Evolutionary conservation across 495 filamentous ascomycete species (phyloP), one percentile per base, ranked within the genome.

Genomic region (Cryomyces minteri): DNA sequence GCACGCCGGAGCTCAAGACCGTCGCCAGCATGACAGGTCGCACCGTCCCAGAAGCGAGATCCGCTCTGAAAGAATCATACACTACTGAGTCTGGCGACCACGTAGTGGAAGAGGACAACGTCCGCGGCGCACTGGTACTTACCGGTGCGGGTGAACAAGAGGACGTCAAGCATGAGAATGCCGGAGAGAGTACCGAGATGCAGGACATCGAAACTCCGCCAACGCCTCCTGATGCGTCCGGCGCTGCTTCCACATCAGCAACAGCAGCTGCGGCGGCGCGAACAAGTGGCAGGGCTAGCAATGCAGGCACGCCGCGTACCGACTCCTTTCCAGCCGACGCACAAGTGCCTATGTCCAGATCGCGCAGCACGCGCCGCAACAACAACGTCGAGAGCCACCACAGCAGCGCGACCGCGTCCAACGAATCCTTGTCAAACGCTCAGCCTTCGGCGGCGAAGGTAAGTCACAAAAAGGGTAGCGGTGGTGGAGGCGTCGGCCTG

Each of bases 301-400:
- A 54, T 25, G 41, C 45, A n/a, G 49, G 38, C 4, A 57, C 54
- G 9, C 54, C 54, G 5, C 44, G 44, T 5, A 48, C 33, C 18
- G 47, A 51, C 2, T 43, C 10, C 32, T 54, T 57, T 38, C 39
- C 49, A 31, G 48, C 40, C 4, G 28, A 25, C 18, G 18, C 18
- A 25, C 18, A n/a, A 9, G 40, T 47, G 31, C 29, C 46, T 8
- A 43, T 55, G 52, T 10, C 36, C 5, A 49, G 54, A 11, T 41
- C 52, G 11, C 46, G 54, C 18, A 52, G 49, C 43, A 53, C 54
- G 10, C 40, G 54, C 4, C 45, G 31, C 43, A 25, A 39, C 31
- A 38, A n/a, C 6, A 45, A 31, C 45, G 29, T 30, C 39, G 11
- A 9, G 14, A 28, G 14, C n/a, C 31, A 45, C 9, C 6, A 14